A percentile compares a stretch with the other conserved stretches of the same genome.
Evolutionary conservation across 2,329 filamentous ascomycete species (phyloP).

Genomic region (Taxawa tesnikishii): DNA sequence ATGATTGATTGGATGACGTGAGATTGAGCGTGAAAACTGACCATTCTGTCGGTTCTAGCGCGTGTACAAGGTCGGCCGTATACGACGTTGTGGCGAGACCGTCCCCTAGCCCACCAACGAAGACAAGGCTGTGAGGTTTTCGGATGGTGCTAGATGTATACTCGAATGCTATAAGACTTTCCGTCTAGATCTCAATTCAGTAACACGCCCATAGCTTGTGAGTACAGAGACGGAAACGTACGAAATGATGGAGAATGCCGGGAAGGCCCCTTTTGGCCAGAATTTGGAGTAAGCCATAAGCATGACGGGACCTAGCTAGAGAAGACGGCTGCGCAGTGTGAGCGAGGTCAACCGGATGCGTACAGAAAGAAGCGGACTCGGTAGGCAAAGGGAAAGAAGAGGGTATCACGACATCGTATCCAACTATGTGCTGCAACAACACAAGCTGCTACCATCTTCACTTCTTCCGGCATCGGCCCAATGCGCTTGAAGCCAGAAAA

Average conservation of each 20-base stretch:
- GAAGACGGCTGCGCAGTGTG: background rate
- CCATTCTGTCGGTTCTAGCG: constrained; percentile 12
- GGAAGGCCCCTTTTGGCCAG: constrained; percentile 16
- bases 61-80: constrained; percentile 11
- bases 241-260: constrained; percentile 16
- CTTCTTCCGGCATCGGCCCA: background rate
- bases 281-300: constrained; percentile 11
- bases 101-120: constrained; percentile 15
- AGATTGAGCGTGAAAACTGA: constrained; percentile 12
- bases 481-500: background rate
- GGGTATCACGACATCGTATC: background rate
- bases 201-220: background rate
- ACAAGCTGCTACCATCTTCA: background rate
- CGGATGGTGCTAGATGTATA: constrained; percentile 18
- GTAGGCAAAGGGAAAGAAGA: background rate
- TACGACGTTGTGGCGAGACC: constrained; percentile 15
- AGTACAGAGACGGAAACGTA: constrained; percentile 8
- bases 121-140: constrained; percentile 15
- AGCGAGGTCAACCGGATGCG: background rate
- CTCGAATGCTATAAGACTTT: constrained; percentile 27
- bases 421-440: background rate
- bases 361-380: background rate
- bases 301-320: background rate
- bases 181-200: constrained; percentile 17
- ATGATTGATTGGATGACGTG: constrained; percentile 17